phyloP scores from a whole-genome alignment of 352 stramenopile genomes.

The Phytophthora ramorum region DNA sequence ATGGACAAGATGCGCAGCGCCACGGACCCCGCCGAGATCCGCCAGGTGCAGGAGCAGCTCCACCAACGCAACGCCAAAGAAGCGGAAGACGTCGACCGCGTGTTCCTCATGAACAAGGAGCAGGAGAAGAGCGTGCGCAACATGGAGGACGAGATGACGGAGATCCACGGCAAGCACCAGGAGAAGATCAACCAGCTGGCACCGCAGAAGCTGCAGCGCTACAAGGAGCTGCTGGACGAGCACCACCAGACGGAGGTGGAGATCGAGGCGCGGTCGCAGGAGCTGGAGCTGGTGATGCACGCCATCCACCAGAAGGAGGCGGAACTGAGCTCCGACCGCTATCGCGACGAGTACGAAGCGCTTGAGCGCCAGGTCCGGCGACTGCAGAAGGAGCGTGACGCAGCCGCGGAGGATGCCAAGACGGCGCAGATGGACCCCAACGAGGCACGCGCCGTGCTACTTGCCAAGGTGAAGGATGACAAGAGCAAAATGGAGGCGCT shows the following conservation, averaged over 20 bases:
- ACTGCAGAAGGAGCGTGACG: slow-evolving; percentile 81
- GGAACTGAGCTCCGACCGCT: slow-evolving; percentile 72
- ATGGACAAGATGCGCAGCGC: slow-evolving; percentile 91
- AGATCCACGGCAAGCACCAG: slow-evolving; percentile 83
- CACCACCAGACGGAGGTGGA: slow-evolving; percentile 77
- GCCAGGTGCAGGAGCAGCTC: slow-evolving; percentile 73
- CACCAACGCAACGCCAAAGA: slow-evolving; percentile 82
- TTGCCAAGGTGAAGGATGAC: slow-evolving; percentile 90
- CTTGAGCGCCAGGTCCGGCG: slow-evolving; percentile 72
- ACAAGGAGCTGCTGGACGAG: slow-evolving; percentile 79
- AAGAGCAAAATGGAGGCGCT: slow-evolving; percentile 85
- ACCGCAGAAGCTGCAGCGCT: slow-evolving; percentile 84
- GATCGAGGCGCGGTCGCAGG: slow-evolving; percentile 70
- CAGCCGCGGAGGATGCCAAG: slow-evolving; percentile 81
- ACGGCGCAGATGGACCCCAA: slow-evolving; percentile 91
- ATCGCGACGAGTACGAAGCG: slow-evolving; percentile 78
- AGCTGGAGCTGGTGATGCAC: slow-evolving; percentile 79
- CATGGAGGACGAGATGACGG: slow-evolving; percentile 81
- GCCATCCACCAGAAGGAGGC: slow-evolving; percentile 80
- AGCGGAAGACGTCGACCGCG: slow-evolving; percentile 86
- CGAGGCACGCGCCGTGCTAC: slow-evolving; percentile 78
- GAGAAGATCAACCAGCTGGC: slow-evolving; percentile 91
- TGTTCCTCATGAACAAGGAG: slow-evolving; percentile 92
- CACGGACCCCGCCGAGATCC: slow-evolving; percentile 72
- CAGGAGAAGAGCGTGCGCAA: slow-evolving; percentile 66